Percentiles rank a stretch among this genome's conserved stretches.
phyloP scores from a whole-genome alignment of 2,329 filamentous ascomycete species.

The Ramularia collo-cygni region DNA sequence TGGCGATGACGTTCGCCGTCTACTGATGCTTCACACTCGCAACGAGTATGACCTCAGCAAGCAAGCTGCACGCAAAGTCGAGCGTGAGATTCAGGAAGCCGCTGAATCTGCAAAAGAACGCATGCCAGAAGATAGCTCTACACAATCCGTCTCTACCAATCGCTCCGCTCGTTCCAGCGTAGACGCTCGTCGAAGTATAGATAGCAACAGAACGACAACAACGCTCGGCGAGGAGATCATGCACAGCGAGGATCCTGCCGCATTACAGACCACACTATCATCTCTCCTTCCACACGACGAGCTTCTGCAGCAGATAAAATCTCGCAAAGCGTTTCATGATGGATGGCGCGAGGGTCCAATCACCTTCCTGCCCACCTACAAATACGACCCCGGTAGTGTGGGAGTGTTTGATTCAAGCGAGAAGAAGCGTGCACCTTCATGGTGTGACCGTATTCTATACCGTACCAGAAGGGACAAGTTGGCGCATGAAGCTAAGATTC shows the following conservation, averaged over 20 bases:
- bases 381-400: slow-evolving; percentile 92
- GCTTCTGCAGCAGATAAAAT: slow-evolving; percentile 63
- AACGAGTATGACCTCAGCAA: slow-evolving; percentile 63
- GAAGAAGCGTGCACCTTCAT: slow-evolving; percentile 85
- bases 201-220: slow-evolving; percentile 11
- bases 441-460: slow-evolving; percentile 93
- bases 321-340: slow-evolving; percentile 76
- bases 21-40: slow-evolving; percentile 74
- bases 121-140: not conserved
- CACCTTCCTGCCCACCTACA: slow-evolving; percentile 88
- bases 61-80: slow-evolving; percentile 28
- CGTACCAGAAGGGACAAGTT: slow-evolving; percentile 66
- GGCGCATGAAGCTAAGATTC: slow-evolving; percentile 55
- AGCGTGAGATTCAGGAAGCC: slow-evolving; percentile 28
- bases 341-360: slow-evolving; percentile 89
- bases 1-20: slow-evolving; percentile 78
- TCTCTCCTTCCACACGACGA: slow-evolving; percentile 89
- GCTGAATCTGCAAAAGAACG: slow-evolving; percentile 11
- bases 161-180: slow-evolving; percentile 7
- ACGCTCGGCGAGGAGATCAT: slow-evolving; percentile 23
- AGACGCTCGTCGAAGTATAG: slow-evolving; percentile 11
- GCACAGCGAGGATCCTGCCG: slow-evolving; percentile 70
- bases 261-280: slow-evolving; percentile 78
- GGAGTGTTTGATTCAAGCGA: slow-evolving; percentile 92
- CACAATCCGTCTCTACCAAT: not conserved